Percentiles rank a stretch among this genome's conserved stretches.
Conservation (phyloP, 768 basidiomycete genomes). For the Amylocystis lapponica region DNA sequence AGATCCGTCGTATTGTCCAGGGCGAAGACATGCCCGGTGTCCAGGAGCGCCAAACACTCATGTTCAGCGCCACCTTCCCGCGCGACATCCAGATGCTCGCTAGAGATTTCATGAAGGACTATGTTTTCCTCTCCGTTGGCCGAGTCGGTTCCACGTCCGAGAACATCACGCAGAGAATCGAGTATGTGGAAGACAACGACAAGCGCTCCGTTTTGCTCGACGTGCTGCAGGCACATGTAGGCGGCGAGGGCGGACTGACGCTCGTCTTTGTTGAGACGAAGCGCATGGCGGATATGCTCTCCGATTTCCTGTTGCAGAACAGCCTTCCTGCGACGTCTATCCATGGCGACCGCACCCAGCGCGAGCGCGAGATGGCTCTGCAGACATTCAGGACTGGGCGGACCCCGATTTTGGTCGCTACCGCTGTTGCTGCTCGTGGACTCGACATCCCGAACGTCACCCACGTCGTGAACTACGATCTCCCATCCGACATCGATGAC, state of each 20-base stretch:
- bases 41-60: conserved; percentile 90
- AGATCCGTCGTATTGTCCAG: conserved; percentile 96
- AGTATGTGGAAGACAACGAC: conserved; percentile 96
- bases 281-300: conserved; percentile 97
- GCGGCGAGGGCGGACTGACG: conserved; percentile 77
- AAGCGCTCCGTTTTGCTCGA: conserved; percentile 97
- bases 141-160: conserved; percentile 98
- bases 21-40: conserved; percentile 98
- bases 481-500: conserved; percentile 97
- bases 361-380: conserved; percentile 93
- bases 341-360: conserved; percentile 95
- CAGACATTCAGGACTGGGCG: conserved; percentile 93
- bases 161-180: conserved; percentile 99
- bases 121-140: conserved; percentile 97
- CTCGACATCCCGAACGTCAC: conserved; percentile 99
- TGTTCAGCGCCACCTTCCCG: conserved; percentile 99
- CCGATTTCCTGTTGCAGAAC: conserved; percentile 87
- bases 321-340: conserved; percentile 90
- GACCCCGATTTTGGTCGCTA: conserved; percentile 95
- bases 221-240: conserved; percentile 74
- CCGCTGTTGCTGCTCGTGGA: conserved; percentile 97
- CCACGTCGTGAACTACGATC: conserved; percentile 97
- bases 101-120: conserved; percentile 95
- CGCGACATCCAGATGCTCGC: conserved; percentile 97
- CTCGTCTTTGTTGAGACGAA: conserved; percentile 99